Evolutionary conservation across 2,329 filamentous ascomycete species (phyloP), one percentile per base, ranked within the genome.

Genomic region (Ceratocystis smalleyi): DNA sequence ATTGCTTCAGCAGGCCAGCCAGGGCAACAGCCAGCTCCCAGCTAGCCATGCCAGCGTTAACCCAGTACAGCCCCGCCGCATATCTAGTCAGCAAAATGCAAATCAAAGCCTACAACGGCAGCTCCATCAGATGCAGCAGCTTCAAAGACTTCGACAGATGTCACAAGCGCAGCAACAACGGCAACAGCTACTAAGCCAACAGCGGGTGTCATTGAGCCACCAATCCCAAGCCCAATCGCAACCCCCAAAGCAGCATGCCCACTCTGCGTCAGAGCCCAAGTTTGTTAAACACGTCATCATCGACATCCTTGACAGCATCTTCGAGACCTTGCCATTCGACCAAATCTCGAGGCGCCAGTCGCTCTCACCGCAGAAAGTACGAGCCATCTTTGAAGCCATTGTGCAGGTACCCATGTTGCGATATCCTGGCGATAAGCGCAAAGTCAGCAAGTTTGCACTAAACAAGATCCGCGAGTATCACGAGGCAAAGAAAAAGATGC

Each of bases 291-390:
- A 72, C 45, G 73, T 78, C 27, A 75, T 79, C 45, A 75, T 79
- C 27, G 78, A 80, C 69, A 75, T 80, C 24, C 77, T 77, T 3
- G 75, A 79, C 68, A 79, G 78, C 0, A 76, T 76, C 54, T 74
- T 78, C 68, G 73, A 74, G 60, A 70, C 70, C 2, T 78, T 79
- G 61, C 78, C 78, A 3, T 79, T 78, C 61, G 73, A 73, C 3
- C 73, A 74, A 40, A 73, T 81, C 3, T 78, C 78, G 1, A 72
- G 73, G 62, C 73, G 77, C 22, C 78, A 80, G 67, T 72, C 73
- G 15, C 70, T 75, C 12, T 68, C 76, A 0, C 72, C 76, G 7
- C 73, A 75, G 45, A 77, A 75, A 67, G 76, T 81, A 7, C 73
- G 73, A 63, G 77, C 79, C 35, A 74, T 77, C 17, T 79, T 79